Conservation (phyloP, 768 basidiomycete genomes). For the Leccinum fibrillosum region DNA sequence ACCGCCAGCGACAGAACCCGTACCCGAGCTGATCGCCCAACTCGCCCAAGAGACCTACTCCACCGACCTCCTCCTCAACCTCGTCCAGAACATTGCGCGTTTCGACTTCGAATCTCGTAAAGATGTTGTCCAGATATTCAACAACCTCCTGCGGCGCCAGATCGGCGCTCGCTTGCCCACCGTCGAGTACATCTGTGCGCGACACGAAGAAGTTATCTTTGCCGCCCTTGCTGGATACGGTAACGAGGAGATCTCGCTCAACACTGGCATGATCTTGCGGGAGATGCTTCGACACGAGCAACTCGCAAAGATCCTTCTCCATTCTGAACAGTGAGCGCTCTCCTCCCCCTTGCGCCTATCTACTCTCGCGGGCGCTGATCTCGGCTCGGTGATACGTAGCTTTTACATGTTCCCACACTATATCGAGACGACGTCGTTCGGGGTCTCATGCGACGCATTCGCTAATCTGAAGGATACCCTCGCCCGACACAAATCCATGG, state of each 20-base stretch:
- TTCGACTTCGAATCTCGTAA: slow-evolving; percentile 95
- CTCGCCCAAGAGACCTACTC: slow-evolving; percentile 95
- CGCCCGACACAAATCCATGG: slow-evolving; percentile 97
- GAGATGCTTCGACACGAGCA: slow-evolving; percentile 96
- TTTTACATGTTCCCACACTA: slow-evolving; percentile 89
- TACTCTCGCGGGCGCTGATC: neutral
- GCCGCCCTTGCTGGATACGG: slow-evolving; percentile 88
- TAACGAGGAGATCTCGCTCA: slow-evolving; percentile 94
- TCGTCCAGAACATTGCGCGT: slow-evolving; percentile 77
- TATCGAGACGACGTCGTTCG: slow-evolving; percentile 97
- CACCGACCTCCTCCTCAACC: slow-evolving; percentile 77
- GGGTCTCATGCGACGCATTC: slow-evolving; percentile 97
- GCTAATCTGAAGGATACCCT: slow-evolving; percentile 97
- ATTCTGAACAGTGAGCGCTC: slow-evolving; percentile 86
- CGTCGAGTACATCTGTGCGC: slow-evolving; percentile 84
- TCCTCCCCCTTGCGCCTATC: neutral
- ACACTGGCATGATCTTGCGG: slow-evolving; percentile 96
- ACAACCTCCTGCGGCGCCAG: slow-evolving; percentile 84
- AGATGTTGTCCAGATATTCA: slow-evolving; percentile 84
- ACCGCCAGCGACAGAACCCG: slow-evolving; percentile 53
- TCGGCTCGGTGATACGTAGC: slow-evolving; percentile 1
- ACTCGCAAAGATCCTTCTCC: slow-evolving; percentile 81
- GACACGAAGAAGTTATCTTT: slow-evolving; percentile 74
- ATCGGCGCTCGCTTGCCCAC: slow-evolving; percentile 96
- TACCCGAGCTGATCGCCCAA: slow-evolving; percentile 89